Conservation (phyloP, 257 asterid species). For the Solanum sparsipilum region DNA sequence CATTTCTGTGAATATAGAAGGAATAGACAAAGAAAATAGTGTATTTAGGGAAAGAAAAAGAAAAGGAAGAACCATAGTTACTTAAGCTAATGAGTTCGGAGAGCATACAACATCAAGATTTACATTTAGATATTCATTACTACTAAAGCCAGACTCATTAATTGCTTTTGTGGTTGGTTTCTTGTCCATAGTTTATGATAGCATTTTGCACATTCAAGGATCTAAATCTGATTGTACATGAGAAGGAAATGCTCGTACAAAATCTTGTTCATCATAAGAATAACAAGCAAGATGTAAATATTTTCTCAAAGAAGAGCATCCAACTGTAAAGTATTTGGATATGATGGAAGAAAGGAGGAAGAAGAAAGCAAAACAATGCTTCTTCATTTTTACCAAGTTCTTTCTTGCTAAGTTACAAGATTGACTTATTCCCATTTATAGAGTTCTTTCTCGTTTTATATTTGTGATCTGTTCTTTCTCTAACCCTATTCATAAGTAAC, state of each 20-base stretch:
- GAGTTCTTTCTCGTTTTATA: background rate
- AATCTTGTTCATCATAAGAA: background rate
- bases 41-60: background rate
- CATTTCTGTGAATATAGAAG: background rate
- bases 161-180: background rate
- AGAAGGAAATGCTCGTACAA: background rate
- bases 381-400: background rate
- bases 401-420: background rate
- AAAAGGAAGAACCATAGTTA: background rate
- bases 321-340: background rate
- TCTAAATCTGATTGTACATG: background rate
- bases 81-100: background rate
- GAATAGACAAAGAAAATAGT: background rate
- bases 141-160: background rate
- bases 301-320: background rate
- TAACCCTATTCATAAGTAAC: background rate
- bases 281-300: background rate
- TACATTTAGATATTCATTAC: background rate
- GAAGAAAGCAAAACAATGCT: background rate
- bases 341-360: background rate
- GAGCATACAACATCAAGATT: background rate
- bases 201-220: background rate
- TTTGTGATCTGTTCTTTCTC: background rate
- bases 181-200: background rate
- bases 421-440: background rate